Evolutionary conservation across 176 grass and related monocot species (phyloP).

Genomic region (Oropetium thomaeum): DNA sequence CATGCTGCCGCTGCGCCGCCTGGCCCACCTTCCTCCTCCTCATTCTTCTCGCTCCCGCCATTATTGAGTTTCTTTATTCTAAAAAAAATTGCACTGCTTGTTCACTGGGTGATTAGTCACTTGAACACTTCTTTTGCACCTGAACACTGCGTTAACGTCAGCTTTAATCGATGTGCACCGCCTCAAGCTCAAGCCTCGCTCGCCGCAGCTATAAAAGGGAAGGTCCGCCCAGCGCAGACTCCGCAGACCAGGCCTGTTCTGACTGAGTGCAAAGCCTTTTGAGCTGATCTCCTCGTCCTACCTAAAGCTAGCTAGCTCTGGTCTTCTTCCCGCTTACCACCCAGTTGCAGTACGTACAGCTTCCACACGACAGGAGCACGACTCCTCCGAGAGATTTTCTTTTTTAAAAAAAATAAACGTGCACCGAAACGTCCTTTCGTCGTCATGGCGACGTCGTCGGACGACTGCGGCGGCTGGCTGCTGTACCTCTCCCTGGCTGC

Average conservation of each 20-base stretch:
- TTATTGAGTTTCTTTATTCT: neutral
- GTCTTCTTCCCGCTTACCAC: neutral
- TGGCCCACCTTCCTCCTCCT: neutral
- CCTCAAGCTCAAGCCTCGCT: neutral
- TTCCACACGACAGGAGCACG: too few relatives aligned
- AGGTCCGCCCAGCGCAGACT: neutral
- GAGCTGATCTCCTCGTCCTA: neutral
- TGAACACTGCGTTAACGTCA: neutral
- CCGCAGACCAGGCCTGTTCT: neutral
- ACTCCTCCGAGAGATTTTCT: too few relatives aligned
- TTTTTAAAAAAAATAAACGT: too few relatives aligned
- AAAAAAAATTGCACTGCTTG: neutral
- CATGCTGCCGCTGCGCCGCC: neutral
- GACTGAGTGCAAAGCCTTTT: neutral
- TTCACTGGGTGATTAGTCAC: neutral
- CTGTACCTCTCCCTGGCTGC: constrained; percentile 58
- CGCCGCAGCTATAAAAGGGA: constrained; percentile 39
- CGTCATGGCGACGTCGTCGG: constrained; percentile 39
- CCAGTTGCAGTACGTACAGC: too few relatives aligned
- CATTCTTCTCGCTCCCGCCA: neutral
- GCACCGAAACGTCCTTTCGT: too few relatives aligned
- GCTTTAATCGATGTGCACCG: neutral
- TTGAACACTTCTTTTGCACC: neutral
- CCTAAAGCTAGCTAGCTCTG: neutral
- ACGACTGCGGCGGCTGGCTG: constrained; percentile 48